Conservation (phyloP, 75 land plant genomes). For the Pinus taeda region DNA sequence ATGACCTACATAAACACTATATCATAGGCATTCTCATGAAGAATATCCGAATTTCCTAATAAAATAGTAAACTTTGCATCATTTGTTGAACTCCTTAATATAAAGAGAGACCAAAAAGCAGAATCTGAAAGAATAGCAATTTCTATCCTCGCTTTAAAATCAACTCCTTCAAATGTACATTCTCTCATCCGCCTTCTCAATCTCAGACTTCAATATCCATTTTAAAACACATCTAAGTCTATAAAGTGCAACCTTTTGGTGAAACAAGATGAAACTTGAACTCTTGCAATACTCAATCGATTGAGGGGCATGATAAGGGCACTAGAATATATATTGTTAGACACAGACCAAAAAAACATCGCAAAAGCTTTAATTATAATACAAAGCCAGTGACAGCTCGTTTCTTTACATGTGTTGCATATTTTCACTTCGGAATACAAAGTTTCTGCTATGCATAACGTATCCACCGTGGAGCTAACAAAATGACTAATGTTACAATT, state of each 20-base stretch:
- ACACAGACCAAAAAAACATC: neutral
- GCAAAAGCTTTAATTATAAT: neutral
- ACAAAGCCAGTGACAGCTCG: neutral
- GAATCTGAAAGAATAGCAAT: neutral
- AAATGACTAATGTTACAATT: conserved; percentile 3
- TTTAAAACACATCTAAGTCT: neutral
- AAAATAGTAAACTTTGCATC: neutral
- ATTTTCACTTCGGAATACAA: neutral
- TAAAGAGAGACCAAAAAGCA: neutral
- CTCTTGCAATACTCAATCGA: neutral
- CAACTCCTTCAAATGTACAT: neutral
- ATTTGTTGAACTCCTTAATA: neutral
- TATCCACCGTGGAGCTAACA: neutral
- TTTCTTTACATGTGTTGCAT: too few species aligned
- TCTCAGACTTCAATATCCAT: neutral
- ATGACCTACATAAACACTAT: too few species aligned
- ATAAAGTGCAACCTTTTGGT: neutral
- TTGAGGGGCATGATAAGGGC: neutral
- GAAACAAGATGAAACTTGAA: neutral
- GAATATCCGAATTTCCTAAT: too few species aligned
- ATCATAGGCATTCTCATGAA: too few species aligned
- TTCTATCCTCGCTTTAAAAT: neutral
- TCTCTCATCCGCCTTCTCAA: neutral
- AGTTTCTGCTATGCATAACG: neutral
- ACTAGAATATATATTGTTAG: neutral